These are phyloP conservation scores for Penicillium sp. DNA, from an alignment of 2,329 filamentous ascomycete species.

Conservation along the genomic window DNA sequence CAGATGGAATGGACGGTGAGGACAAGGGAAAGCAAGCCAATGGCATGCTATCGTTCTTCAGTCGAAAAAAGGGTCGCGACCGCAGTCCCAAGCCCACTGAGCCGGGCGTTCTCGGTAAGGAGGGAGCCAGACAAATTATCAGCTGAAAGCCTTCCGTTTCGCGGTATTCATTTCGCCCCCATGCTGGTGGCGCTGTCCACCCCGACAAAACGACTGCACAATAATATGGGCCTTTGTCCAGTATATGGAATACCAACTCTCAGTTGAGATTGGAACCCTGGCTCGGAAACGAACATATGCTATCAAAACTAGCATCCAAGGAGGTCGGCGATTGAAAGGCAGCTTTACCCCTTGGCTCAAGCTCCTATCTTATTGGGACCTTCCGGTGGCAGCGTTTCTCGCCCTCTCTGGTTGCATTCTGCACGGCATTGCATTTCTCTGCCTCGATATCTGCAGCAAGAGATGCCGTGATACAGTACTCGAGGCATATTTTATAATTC, in stretches of 20 bases:
- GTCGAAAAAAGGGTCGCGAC: slow-evolving; percentile 81
- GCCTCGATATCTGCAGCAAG: slow-evolving; percentile 8
- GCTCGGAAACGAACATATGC: neutral
- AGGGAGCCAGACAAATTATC: slow-evolving; percentile 81
- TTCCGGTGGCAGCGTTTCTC: neutral
- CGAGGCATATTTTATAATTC: slow-evolving; percentile 13
- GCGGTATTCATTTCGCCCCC: neutral
- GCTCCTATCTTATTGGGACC: neutral
- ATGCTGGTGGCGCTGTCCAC: neutral
- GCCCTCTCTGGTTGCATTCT: slow-evolving; percentile 2
- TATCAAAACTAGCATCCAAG: neutral
- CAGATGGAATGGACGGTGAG: slow-evolving; percentile 54
- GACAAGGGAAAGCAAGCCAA: slow-evolving; percentile 48
- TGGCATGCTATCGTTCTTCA: slow-evolving; percentile 86
- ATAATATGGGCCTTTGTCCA: neutral
- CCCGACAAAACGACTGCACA: neutral
- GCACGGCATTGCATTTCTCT: slow-evolving; percentile 3
- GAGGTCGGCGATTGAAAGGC: neutral
- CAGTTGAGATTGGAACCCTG: neutral
- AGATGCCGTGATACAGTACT: slow-evolving; percentile 10
- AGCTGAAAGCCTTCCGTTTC: slow-evolving; percentile 45
- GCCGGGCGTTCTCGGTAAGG: slow-evolving; percentile 87
- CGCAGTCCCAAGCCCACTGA: slow-evolving; percentile 93
- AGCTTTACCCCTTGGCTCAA: neutral
- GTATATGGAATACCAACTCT: neutral